These are phyloP conservation scores for Solanum pimpinellifolium DNA, from an alignment of 257 asterid genomes.

Conservation along the genomic window DNA sequence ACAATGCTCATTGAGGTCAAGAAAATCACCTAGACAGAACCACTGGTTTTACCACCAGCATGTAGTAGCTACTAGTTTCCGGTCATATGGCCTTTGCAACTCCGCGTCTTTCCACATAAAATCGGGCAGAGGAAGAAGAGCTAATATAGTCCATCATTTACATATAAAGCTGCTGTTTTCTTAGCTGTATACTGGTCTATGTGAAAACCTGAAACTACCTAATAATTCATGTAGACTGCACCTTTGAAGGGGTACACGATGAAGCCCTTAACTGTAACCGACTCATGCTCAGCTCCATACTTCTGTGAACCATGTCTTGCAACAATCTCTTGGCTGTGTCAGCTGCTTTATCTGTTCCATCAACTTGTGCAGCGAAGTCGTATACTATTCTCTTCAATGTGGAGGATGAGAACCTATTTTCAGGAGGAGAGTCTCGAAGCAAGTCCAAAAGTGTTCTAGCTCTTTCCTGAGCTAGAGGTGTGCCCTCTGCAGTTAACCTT, in stretches of 20 bases:
- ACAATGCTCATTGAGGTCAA: conserved; percentile 11
- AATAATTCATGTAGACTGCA: not conserved
- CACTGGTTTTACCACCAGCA: conserved; percentile 3
- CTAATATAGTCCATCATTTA: not conserved
- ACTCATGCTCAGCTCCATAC: conserved; percentile 42
- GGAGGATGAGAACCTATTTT: conserved; percentile 41
- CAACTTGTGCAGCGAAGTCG: conserved; percentile 54
- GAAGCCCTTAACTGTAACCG: conserved; percentile 21
- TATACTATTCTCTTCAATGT: conserved; percentile 64
- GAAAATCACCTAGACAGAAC: conserved; percentile 11
- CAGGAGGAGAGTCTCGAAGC: conserved; percentile 50
- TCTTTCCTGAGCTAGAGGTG: conserved; percentile 52
- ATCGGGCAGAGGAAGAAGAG: not conserved
- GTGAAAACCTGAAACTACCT: not conserved
- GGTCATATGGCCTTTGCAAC: not conserved
- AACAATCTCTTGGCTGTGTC: conserved; percentile 74
- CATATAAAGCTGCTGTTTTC: not conserved
- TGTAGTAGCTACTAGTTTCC: not conserved
- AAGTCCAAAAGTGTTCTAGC: conserved; percentile 69
- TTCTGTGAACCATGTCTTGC: conserved; percentile 65
- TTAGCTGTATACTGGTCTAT: not conserved
- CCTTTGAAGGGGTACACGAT: conserved; percentile 20
- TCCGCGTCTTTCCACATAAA: not conserved
- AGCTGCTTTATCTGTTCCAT: conserved; percentile 59
- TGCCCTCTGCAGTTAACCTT: conserved; percentile 79